Evolutionary conservation across 257 asterid genomes (phyloP), one percentile per base, ranked within the genome.

Genomic region (Solanum chilense): DNA sequence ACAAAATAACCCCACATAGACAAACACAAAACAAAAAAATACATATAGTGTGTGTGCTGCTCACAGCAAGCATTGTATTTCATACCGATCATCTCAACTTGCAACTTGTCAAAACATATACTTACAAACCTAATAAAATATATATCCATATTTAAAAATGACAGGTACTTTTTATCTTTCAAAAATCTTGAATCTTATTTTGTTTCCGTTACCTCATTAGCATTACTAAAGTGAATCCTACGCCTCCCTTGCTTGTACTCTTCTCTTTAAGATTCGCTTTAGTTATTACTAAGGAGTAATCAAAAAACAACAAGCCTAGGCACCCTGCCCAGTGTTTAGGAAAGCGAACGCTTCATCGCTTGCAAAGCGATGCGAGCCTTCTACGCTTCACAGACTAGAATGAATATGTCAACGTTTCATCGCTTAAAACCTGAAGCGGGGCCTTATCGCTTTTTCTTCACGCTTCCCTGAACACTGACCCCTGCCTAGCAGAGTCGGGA

Each of bases 401-500:
- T 35, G 37, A 35, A 6, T 35, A 35, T 35, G 37, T 35, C 1
- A 35, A 5, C 6, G 37, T 35, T 35, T 35, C 37, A 35, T 35
- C 39, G 39, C 39, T 35, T 35, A 35, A 35, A 35, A 35, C 39
- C 7, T 35, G 39, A 35, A 35, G 39, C 39, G 1, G 7, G 7
- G 7, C 39, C 7, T 35, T 35, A 35, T 35, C 39, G 39, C 39
- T 35, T 35, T 35, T 35, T 35, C 39, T 37, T 37, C 39, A 37
- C 0, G 39, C 39, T 5, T 37, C 39, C 39, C 39, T 37, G 7
- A 37, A 37, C 7, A 37, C 7, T 37, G 39, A 37, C 39, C 47
- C 44, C n/a, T 20, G 0, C 23, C 11, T 60, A 56, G 0, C n/a
- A 0, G 64, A 56, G 0, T 18, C 64, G 0, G 45, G 0, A 1